Evolutionary conservation across 148 eudicot genomes (phyloP), one percentile per base, ranked within the genome.

Genomic region (Arbutus unedo): DNA sequence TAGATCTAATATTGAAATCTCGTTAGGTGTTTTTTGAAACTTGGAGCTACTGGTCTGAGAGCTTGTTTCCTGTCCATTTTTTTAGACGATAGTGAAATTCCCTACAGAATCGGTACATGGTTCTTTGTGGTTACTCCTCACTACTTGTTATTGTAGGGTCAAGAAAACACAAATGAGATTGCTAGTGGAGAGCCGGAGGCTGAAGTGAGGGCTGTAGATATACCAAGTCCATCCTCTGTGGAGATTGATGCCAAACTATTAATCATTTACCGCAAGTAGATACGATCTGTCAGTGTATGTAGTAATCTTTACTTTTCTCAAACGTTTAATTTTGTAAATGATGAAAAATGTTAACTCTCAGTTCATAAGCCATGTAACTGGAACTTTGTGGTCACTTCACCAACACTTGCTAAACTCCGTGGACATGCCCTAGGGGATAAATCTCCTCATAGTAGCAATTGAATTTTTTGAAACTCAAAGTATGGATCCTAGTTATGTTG

Each of bases 231-330:
- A 54, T 71, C 81, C 45, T 62, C 81, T 14, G 74, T 72, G 48
- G 90, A 84, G 81, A 76, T 82, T 68, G 86, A 78, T 83, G 83
- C 87, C 59, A 81, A 80, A 83, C 89, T 60, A 67, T 82, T 75
- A 86, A 85, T 81, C 86, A 86, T 82, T 89, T 93, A 84, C 95
- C 97, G 76, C 85, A 77, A 68, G 82, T 89, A 55, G 87, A 90
- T 82, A 82, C 47, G 38, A 87, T 92, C 5, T 83, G 97, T 95
- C 89, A 90, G 97, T 80, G 71, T 25, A 56, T 15, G 49, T n/a
- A n/a, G n/a, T n/a, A n/a, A n/a, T n/a, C n/a, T n/a, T n/a, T 6
- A 11, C 41, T 43, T 62, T 6, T 68, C 77, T 78, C 57, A 44
- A 71, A 41, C 16, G 44, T 79, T 53, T 64, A 19, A 57, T 23